These are phyloP conservation scores for Lindgomyces ingoldianus DNA, from an alignment of 495 filamentous ascomycete genomes.

Conservation along the genomic window DNA sequence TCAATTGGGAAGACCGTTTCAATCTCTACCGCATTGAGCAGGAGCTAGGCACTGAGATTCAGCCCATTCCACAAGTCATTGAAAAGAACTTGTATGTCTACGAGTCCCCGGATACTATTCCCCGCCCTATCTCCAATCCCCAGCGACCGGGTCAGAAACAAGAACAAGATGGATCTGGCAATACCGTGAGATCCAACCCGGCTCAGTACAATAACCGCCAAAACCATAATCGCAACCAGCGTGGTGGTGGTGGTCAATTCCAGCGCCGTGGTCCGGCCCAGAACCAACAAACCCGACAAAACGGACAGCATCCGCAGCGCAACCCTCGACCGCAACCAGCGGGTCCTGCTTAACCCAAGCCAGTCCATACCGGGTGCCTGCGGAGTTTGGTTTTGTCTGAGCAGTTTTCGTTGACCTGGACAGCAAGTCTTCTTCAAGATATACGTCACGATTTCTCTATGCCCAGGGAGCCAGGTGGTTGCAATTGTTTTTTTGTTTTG, in stretches of 20 bases:
- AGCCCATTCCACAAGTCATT: slow-evolving; percentile 88
- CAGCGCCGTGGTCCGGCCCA: slow-evolving; percentile 27
- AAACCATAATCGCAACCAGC: slow-evolving; percentile 23
- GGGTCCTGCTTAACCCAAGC: slow-evolving; percentile 21
- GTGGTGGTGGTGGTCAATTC: slow-evolving; percentile 30
- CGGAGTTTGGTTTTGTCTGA: slow-evolving; percentile 21
- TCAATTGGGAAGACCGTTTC: slow-evolving; percentile 99
- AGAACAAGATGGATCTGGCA: slow-evolving; percentile 12
- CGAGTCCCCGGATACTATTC: slow-evolving; percentile 92
- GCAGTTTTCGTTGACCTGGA: slow-evolving; percentile 33
- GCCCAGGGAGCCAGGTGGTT: slow-evolving; percentile 29
- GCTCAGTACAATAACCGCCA: slow-evolving; percentile 21
- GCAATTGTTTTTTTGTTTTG: slow-evolving; percentile 22
- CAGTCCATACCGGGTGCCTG: too few relatives aligned
- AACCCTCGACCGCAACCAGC: slow-evolving; percentile 32
- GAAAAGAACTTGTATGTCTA: slow-evolving; percentile 99
- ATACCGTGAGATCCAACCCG: slow-evolving; percentile 8
- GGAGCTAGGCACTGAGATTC: slow-evolving; percentile 95
- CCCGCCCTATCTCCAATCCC: slow-evolving; percentile 65
- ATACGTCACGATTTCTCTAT: slow-evolving; percentile 34
- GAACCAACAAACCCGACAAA: slow-evolving; percentile 31
- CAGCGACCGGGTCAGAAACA: slow-evolving; percentile 22
- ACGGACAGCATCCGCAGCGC: slow-evolving; percentile 31
- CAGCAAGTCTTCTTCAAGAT: slow-evolving; percentile 16
- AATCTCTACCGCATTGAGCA: slow-evolving; percentile 99